phyloP scores from a whole-genome alignment of 441 rosid genomes.

The Cnidoscolus chayamansa region DNA sequence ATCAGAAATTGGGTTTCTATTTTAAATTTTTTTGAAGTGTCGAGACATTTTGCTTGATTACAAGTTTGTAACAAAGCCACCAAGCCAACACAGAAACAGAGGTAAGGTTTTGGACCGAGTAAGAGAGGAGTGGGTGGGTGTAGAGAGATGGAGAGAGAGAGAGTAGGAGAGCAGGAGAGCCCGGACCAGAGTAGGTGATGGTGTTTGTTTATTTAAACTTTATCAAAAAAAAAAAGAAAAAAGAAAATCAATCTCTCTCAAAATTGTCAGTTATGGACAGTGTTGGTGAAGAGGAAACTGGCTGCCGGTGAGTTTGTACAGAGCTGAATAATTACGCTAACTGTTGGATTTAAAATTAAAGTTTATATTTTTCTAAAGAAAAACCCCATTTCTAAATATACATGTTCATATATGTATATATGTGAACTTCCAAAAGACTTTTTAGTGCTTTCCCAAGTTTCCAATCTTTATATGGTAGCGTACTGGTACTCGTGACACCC shows the following conservation, averaged over 20 bases:
- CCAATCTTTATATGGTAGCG: no score
- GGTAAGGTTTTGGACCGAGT: neutral
- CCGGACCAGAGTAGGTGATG: neutral
- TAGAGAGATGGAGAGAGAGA: neutral
- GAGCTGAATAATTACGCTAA: slow-evolving; percentile 15
- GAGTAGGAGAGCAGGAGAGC: neutral
- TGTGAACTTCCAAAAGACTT: no score
- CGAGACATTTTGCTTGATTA: neutral
- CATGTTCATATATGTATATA: no score
- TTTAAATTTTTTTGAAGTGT: neutral
- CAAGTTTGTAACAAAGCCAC: no score
- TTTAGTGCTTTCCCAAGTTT: no score
- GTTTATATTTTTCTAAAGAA: no score
- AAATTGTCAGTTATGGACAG: slow-evolving; percentile 33
- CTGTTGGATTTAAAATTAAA: neutral
- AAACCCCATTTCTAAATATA: no score
- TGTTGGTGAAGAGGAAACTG: slow-evolving; percentile 8
- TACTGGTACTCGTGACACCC: no score
- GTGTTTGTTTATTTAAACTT: neutral
- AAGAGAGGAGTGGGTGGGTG: neutral
- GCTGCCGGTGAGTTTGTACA: neutral
- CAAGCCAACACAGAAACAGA: neutral
- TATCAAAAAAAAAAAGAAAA: neutral
- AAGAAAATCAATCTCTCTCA: slow-evolving; percentile 7
- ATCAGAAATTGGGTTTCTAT: neutral